Evolutionary conservation across 371 early-diverging fungal genomes (phyloP), one percentile per base, ranked within the genome.

Genomic region (Rhizopus arrhizus): DNA sequence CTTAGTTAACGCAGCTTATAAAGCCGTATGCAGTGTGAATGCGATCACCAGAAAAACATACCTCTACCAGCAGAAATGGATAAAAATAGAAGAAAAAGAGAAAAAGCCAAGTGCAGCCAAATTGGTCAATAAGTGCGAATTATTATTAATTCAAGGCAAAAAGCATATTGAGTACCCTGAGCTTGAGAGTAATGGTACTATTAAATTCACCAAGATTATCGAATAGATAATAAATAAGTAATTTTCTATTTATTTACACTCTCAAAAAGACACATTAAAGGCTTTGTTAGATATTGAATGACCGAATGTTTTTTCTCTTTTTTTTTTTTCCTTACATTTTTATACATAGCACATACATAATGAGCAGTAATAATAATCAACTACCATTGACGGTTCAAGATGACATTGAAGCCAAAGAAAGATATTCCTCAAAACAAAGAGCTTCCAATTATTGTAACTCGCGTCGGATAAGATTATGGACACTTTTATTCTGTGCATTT

Each of bases 1-100:
- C 0, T 57, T 73, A 38, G 66, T 69, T 0, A 57, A 70, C 4
- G 87, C 86, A 3, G 79, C 81, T 15, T 74, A 82, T 41, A 78
- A 76, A 46, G 88, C 89, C 0, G 82, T 89, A 0, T 84, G 85
- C 11, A 83, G 89, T 4, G 89, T 90, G 68, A 88, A 89, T 56
- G 87, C 84, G 0, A 84, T 95, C 12, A 83, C 92, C 32, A 64
- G 72, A 36, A 80, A 81, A 29, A 94, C 94, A 1, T 78, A 74
- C 62, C 35, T 71, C 43, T 58, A 75, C 47, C 83, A 87, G 62
- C 58, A 64, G 29, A 65, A 62, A 31, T 48, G 58, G 13, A 33
- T 65, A 2, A 51, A 64, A 11, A 58, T 56, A 0, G 64, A 70
- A 0, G 71, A 64, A 11, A 52, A 79, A 29, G 65, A 69, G 53